Base-by-base conservation (phyloP, 2,329 filamentous ascomycete species). In the Monosporascus sp. region DNA sequence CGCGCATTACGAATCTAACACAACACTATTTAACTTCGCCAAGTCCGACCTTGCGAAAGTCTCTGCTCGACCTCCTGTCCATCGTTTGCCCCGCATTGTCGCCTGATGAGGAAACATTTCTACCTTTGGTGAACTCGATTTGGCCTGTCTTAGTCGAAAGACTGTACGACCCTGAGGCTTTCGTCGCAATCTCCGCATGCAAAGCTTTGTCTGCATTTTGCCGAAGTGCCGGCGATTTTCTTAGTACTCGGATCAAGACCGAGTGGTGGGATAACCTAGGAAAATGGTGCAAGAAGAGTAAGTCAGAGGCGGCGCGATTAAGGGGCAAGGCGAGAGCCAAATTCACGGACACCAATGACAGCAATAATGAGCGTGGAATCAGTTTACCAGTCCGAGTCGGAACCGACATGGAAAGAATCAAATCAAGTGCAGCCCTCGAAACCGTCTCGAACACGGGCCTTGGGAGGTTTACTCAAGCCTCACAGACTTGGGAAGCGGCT, bases 21-120 rank as follows among this genome's bases (percentile, higher is more conserved):
- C 92, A 96, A 65, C 87, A 96, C 67, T 94, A 97, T 69, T 81
- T 99, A 11, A 91, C 93, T 6, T 92, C 90, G 0, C 86, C 89
- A 0, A 92, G 90, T 0, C 85, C 92, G 0, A 81, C 83, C 11
- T 79, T 99, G 8, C 86, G 93, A 41, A 84, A 84, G 31, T 89
- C 87, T 1, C 79, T 99, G 3, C 81, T 99, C 9, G 81, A 83
- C 17, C 82, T 97, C 6, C 80, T 97, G 14, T 75, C 80, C 25
- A 90, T 85, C 1, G 86, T 90, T 3, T 81, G 87, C 5, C 82
- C 86, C 1, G 79, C 88, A 1, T 80, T 99, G 3, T 82, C 87
- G 0, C 77, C 77, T 3, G 85, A 97, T 60, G 88, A 96, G 66
- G 85, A 92, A 56, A 83, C 85, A 0, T 97, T 96, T 67, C 73